phyloP scores from a whole-genome alignment of 2,329 filamentous ascomycete genomes.

The Claviceps sorghi region DNA sequence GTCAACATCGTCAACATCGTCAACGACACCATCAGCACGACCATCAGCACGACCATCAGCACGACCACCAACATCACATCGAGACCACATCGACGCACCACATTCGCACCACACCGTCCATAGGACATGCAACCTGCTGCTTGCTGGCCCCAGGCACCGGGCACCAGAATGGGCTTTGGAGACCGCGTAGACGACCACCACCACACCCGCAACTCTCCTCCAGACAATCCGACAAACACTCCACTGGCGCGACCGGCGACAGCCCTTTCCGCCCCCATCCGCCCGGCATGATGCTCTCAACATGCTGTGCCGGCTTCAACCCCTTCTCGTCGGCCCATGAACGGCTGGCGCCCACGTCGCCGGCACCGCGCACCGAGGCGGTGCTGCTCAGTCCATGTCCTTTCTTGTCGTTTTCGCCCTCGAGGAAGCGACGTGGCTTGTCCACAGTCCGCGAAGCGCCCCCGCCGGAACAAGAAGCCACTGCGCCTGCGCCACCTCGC shows the following conservation, averaged over 20 bases:
- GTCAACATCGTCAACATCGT: neutral
- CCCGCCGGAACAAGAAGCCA: neutral
- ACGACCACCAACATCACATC: too few relatives aligned
- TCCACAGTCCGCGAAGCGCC: constrained; percentile 1
- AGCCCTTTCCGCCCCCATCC: neutral
- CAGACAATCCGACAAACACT: too few relatives aligned
- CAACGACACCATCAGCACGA: neutral
- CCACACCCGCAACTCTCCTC: too few relatives aligned
- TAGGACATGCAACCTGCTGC: too few relatives aligned
- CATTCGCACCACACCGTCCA: too few relatives aligned
- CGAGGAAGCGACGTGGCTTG: neutral
- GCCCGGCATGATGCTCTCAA: neutral
- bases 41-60: too few relatives aligned
- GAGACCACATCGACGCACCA: too few relatives aligned
- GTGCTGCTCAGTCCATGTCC: neutral
- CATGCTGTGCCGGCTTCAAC: neutral
- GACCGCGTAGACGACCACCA: too few relatives aligned
- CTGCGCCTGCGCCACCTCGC: constrained; percentile 1
- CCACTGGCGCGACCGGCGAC: too few relatives aligned
- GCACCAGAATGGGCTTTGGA: too few relatives aligned
- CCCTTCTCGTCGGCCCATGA: neutral
- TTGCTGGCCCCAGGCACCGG: too few relatives aligned
- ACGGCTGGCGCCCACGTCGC: neutral
- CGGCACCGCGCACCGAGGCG: neutral
- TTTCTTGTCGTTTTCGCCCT: neutral